Conservation (phyloP, 1,139 yeast species). For the Sugiyamaella castrensis region DNA sequence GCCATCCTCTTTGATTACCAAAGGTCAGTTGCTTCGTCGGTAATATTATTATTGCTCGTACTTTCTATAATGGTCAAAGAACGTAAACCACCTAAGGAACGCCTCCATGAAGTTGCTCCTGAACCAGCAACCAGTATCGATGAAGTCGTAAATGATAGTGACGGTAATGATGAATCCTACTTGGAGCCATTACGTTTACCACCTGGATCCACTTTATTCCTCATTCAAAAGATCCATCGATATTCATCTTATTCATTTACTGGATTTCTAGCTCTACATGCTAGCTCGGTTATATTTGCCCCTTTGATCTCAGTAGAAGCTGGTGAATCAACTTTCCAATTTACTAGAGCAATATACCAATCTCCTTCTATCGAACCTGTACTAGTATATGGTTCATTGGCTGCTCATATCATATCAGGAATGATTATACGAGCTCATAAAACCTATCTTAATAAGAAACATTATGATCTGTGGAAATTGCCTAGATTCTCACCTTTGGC, state of each 20-base stretch:
- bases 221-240: conserved; percentile 44
- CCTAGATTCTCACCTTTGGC: conserved; percentile 49
- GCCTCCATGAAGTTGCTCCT: conserved; percentile 7
- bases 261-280: conserved; percentile 58
- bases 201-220: conserved; percentile 1
- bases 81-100: conserved; percentile 7
- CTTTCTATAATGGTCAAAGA: conserved; percentile 2
- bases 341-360: conserved; percentile 63
- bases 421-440: conserved; percentile 46
- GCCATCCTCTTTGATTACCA: too few species aligned
- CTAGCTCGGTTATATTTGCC: conserved; percentile 51
- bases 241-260: conserved; percentile 61
- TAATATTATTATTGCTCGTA: too few species aligned
- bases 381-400: conserved; percentile 48
- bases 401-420: conserved; percentile 56
- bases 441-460: conserved; percentile 31
- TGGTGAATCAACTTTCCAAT: conserved; percentile 56
- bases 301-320: conserved; percentile 51
- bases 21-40: too few species aligned
- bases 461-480: conserved; percentile 26
- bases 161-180: neutral
- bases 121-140: neutral
- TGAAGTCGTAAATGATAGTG: neutral
- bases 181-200: neutral
- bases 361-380: conserved; percentile 49